These are phyloP conservation scores for Umbelopsis ramanniana DNA, from an alignment of 192 early-diverging fungal genomes.

Conservation along the genomic window DNA sequence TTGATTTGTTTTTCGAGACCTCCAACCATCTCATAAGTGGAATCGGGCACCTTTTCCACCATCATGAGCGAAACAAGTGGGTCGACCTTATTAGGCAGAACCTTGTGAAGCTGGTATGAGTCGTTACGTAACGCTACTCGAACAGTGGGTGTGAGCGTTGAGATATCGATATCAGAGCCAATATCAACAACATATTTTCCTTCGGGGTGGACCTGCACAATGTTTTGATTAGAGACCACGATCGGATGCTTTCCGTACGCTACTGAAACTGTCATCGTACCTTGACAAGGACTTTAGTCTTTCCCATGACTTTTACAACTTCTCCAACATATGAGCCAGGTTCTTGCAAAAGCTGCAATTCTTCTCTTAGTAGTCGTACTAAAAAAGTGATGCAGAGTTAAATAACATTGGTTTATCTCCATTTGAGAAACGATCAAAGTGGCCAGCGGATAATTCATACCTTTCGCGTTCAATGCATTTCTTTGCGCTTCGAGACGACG, in stretches of 20 bases:
- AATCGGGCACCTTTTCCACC: slow-evolving; percentile 99
- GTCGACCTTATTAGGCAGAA: slow-evolving; percentile 97
- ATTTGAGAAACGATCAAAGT: slow-evolving; percentile 1
- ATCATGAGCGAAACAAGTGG: slow-evolving; percentile 99
- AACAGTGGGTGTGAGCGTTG: slow-evolving; percentile 87
- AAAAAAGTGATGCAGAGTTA: slow-evolving; percentile 8
- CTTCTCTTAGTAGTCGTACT: slow-evolving; percentile 95
- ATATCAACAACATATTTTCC: slow-evolving; percentile 99
- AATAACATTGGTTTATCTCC: background rate
- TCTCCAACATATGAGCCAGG: slow-evolving; percentile 96
- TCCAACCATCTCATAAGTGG: slow-evolving; percentile 99
- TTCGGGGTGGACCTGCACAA: slow-evolving; percentile 83
- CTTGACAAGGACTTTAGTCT: slow-evolving; percentile 92
- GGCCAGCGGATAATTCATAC: slow-evolving; percentile 43
- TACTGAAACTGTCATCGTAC: slow-evolving; percentile 33
- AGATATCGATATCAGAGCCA: slow-evolving; percentile 88
- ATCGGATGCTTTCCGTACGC: background rate
- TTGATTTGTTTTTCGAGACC: slow-evolving; percentile 99
- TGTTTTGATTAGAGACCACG: slow-evolving; percentile 39
- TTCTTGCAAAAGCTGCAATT: slow-evolving; percentile 96
- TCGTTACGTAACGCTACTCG: slow-evolving; percentile 94
- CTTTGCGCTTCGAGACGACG: slow-evolving; percentile 98
- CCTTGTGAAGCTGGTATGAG: slow-evolving; percentile 91
- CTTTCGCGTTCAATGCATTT: slow-evolving; percentile 95
- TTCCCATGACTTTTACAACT: slow-evolving; percentile 98